Evolutionary conservation across 2,329 filamentous ascomycete genomes (phyloP), one percentile per base, ranked within the genome.

Genomic region (Aspergillus felis): DNA sequence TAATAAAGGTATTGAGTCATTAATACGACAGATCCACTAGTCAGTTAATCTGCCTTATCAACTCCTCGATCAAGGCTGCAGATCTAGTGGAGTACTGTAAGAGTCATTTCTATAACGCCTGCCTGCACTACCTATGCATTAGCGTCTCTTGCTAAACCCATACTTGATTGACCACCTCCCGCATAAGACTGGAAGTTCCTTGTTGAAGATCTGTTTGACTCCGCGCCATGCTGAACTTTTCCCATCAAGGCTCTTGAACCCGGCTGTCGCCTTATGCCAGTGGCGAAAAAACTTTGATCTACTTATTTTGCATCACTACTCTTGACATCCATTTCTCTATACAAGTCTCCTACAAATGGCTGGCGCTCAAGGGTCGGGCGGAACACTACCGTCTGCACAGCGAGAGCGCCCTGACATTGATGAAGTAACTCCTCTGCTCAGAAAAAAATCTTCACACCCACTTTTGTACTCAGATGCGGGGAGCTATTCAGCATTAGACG

Each of bases 401-500:
- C 27, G 8, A 17, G 41, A 38, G 38, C 55, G 29, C 50, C 20
- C 27, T 35, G 46, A 42, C 29, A 35, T 54, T 24, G 48, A 62
- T 42, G 64, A 66, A 53, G 60, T 60, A 22, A 65, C 63, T 17
- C 64, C 64, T 27, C 51, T 66, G 27, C 47, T 66, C 29, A 57
- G 53, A 7, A 48, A 55, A 29, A 22, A 55, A 28, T 49, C 53
- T 20, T 47, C 29, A 10, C 42, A 51, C 35, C 47, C 24, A 41
- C 42, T 66, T 64, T 29, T 69, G 66, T 55, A 78, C 67, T 32
- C 73, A 63, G 44, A 72, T 70, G 20, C 75, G 64, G 74, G 73
- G 74, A 46, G 59, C 62, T 44, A 75, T 56, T 44, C 69, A 68
- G 58, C 76, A 72, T 14, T 74, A 65, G 60, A 77, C 74, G 5